Evolutionary conservation across 179 eudicot species (phyloP).

Genomic region (Heliamphora pulchella): DNA sequence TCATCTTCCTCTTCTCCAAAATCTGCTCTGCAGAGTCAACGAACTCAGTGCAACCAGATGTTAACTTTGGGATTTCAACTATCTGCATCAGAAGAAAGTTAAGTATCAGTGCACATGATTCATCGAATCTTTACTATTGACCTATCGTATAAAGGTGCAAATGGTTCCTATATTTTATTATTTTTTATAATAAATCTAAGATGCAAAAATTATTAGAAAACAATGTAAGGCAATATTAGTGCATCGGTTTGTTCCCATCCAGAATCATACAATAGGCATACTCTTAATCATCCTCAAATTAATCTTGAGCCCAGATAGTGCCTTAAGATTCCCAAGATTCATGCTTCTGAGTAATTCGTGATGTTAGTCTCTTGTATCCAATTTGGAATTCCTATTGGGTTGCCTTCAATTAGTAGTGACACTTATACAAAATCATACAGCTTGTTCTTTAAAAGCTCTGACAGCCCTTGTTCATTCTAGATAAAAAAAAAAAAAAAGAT

Average conservation of each 20-base stretch:
- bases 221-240: background rate
- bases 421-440: background rate
- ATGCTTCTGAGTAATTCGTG: background rate
- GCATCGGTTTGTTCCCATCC: background rate
- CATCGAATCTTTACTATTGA: background rate
- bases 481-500: background rate
- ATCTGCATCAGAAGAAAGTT: constrained; percentile 44
- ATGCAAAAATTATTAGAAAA: background rate
- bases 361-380: background rate
- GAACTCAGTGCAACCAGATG: constrained; percentile 91
- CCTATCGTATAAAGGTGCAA: background rate
- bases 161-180: background rate
- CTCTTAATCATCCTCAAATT: no score
- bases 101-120: background rate
- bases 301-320: no score
- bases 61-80: constrained; percentile 83
- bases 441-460: background rate
- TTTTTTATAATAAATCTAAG: background rate
- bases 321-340: background rate
- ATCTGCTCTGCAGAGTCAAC: constrained; percentile 83
- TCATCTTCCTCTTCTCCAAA: constrained; percentile 95
- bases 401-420: background rate
- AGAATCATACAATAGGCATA: background rate
- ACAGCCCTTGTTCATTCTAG: background rate
- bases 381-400: background rate